These are phyloP conservation scores for Acer campestre DNA, from an alignment of 345 rosid species.

Conservation along the genomic window DNA sequence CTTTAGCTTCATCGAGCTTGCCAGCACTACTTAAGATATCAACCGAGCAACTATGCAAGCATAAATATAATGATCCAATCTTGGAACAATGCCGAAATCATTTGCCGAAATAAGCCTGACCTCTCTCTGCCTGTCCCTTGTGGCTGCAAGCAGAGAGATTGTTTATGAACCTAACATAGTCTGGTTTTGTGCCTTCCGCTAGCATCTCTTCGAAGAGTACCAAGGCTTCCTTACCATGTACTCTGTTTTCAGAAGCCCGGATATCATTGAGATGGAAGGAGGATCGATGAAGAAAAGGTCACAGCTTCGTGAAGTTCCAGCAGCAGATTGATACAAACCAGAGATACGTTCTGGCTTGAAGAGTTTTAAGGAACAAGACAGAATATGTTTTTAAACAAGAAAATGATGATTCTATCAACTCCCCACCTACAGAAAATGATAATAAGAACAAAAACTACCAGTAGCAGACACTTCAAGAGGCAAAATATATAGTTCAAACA, in stretches of 20 bases:
- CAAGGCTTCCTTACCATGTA: constrained; percentile 45
- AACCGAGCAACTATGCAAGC: constrained; percentile 60
- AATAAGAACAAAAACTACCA: background rate
- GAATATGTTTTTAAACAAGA: too few relatives aligned
- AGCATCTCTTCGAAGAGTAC: constrained; percentile 60
- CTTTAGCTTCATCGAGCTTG: constrained; percentile 64
- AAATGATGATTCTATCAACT: background rate
- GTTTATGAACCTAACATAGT: constrained; percentile 62
- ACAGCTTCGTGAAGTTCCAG: too few relatives aligned
- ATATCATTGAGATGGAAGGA: constrained; percentile 38
- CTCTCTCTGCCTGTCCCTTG: constrained; percentile 67
- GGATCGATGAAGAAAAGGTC: too few relatives aligned
- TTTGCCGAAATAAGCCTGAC: constrained; percentile 53
- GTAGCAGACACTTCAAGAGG: background rate
- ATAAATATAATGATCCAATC: constrained; percentile 51
- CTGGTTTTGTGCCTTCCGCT: constrained; percentile 54
- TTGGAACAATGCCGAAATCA: constrained; percentile 46
- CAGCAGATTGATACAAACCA: background rate
- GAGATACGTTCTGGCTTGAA: background rate
- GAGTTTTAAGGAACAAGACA: too few relatives aligned
- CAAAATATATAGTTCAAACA: too few relatives aligned
- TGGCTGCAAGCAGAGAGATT: constrained; percentile 77
- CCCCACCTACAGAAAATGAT: too few relatives aligned
- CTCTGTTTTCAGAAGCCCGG: constrained; percentile 53
- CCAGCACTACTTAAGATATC: constrained; percentile 81